Evolutionary conservation across 2,329 filamentous ascomycete genomes (phyloP).

Genomic region (Xylariomycetidae sp.): DNA sequence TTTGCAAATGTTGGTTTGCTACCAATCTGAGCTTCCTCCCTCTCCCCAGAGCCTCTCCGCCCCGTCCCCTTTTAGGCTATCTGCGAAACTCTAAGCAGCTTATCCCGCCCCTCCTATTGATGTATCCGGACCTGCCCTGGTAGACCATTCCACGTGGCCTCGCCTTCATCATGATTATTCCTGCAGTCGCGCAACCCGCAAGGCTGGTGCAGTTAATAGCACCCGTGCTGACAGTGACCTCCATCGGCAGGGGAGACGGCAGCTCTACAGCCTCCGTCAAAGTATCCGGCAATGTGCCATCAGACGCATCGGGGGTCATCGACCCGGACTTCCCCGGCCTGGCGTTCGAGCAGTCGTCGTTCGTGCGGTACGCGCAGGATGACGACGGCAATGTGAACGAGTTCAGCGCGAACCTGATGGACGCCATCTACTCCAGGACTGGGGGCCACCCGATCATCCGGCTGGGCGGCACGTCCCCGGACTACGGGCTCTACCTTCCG

Average conservation of each 20-base stretch:
- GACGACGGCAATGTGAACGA: slow-evolving; percentile 24
- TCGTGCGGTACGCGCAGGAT: slow-evolving; percentile 27
- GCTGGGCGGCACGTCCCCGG: slow-evolving; percentile 29
- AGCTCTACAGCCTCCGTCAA: too few relatives aligned
- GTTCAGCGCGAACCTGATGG: slow-evolving; percentile 30
- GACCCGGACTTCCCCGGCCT: slow-evolving; percentile 25
- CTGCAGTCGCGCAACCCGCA: slow-evolving; percentile 3
- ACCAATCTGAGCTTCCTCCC: too few relatives aligned
- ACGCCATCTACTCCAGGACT: slow-evolving; percentile 27
- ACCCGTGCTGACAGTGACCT: slow-evolving; percentile 13
- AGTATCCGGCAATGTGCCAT: slow-evolving; percentile 9
- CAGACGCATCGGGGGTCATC: slow-evolving; percentile 15
- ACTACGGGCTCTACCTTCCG: slow-evolving; percentile 29
- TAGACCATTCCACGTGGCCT: too few relatives aligned
- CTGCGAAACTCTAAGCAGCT: too few relatives aligned
- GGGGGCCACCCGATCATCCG: slow-evolving; percentile 29
- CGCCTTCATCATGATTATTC: slow-evolving; percentile 12
- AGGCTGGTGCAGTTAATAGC: slow-evolving; percentile 12
- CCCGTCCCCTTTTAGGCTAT: too few relatives aligned
- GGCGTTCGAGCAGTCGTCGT: slow-evolving; percentile 29
- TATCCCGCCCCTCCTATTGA: too few relatives aligned
- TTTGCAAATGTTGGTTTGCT: slow-evolving; percentile 6
- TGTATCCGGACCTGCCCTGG: too few relatives aligned
- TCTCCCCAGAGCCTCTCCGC: too few relatives aligned
- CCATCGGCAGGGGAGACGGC: too few relatives aligned